These are phyloP conservation scores for Neospermospora avenae DNA, from an alignment of 2,329 filamentous ascomycete genomes.

Conservation along the genomic window DNA sequence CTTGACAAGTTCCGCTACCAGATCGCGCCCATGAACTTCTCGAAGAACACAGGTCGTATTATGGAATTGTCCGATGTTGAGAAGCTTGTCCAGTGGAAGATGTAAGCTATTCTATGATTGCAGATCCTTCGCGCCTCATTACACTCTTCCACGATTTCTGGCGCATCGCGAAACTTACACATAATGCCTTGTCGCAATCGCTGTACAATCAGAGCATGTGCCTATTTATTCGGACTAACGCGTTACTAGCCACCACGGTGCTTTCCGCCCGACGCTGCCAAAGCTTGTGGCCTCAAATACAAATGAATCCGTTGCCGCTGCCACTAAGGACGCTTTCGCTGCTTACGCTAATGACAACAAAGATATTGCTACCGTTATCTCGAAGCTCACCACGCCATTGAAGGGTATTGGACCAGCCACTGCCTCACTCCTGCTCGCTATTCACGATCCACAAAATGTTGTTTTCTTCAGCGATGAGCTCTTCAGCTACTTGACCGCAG, in stretches of 20 bases:
- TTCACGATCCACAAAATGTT: slow-evolving; percentile 54
- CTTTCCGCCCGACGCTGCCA: slow-evolving; percentile 59
- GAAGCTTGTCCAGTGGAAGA: slow-evolving; percentile 66
- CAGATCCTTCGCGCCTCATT: too few species aligned
- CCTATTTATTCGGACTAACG: slow-evolving; percentile 6
- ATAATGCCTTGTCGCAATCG: background rate
- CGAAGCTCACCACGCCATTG: slow-evolving; percentile 52
- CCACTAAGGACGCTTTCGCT: slow-evolving; percentile 51
- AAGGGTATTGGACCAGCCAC: slow-evolving; percentile 77
- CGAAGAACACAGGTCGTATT: slow-evolving; percentile 32
- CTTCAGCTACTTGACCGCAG: slow-evolving; percentile 66
- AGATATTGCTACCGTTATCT: slow-evolving; percentile 44
- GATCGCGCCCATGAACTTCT: slow-evolving; percentile 48
- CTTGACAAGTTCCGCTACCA: slow-evolving; percentile 60
- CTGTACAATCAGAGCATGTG: background rate
- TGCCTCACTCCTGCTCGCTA: slow-evolving; percentile 68
- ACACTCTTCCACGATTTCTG: too few species aligned
- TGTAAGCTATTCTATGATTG: slow-evolving; percentile 46
- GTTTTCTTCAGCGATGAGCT: slow-evolving; percentile 81
- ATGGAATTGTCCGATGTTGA: slow-evolving; percentile 58
- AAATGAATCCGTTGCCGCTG: slow-evolving; percentile 42
- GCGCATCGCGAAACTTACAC: slow-evolving; percentile 1
- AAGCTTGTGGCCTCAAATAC: slow-evolving; percentile 56
- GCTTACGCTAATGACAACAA: slow-evolving; percentile 41
- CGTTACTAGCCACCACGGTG: slow-evolving; percentile 48